phyloP scores from a whole-genome alignment of 2,329 filamentous ascomycete species.

The Phialemoniopsis sp. region DNA sequence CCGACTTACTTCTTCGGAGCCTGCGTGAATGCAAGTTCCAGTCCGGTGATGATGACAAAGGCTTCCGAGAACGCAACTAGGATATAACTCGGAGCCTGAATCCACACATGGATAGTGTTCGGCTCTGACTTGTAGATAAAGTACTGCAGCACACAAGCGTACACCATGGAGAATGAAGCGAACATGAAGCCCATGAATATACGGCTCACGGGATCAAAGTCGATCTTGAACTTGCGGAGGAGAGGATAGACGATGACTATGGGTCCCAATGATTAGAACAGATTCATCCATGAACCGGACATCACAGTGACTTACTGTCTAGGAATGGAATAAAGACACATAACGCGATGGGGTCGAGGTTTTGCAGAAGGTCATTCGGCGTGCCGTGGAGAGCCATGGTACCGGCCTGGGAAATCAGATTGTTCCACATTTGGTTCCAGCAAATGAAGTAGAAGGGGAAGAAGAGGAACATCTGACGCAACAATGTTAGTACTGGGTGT shows the following conservation, averaged over 20 bases:
- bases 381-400: conserved; percentile 14
- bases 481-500: neutral
- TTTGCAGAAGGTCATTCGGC: conserved; percentile 21
- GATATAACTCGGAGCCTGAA: conserved; percentile 1
- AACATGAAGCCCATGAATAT: conserved; percentile 16
- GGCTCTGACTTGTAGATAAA: conserved; percentile 13
- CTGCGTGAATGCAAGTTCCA: conserved; percentile 3
- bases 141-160: conserved; percentile 13
- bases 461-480: conserved; percentile 8
- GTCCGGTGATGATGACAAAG: conserved; percentile 3
- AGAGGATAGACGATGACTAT: conserved; percentile 12
- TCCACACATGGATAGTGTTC: conserved; percentile 2
- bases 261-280: neutral
- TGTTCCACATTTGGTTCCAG: conserved; percentile 24
- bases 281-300: neutral
- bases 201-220: conserved; percentile 13
- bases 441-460: conserved; percentile 10
- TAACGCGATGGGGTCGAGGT: conserved; percentile 19
- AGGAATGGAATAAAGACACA: conserved; percentile 20
- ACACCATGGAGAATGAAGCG: conserved; percentile 15
- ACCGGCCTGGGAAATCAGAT: conserved; percentile 22
- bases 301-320: conserved; percentile 9
- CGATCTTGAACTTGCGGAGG: conserved; percentile 13
- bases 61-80: conserved; percentile 1
- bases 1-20: conserved; percentile 24